Percentiles rank a stretch among this genome's conserved stretches.
Conservation (phyloP, 2,329 filamentous ascomycete species). For the Diaporthe amygdali region DNA sequence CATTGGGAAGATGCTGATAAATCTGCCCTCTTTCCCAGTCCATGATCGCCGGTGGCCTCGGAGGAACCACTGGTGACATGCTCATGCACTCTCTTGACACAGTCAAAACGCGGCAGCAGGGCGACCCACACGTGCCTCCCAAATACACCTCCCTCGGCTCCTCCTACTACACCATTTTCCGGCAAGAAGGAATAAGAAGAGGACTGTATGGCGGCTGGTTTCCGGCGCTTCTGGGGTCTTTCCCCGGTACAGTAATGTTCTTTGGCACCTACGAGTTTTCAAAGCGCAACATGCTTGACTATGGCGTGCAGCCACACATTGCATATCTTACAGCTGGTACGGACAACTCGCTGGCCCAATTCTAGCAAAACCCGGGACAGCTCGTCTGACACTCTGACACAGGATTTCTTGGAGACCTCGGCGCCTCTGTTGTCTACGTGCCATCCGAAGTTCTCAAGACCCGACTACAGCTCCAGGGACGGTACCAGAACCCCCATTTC, state of each 20-base stretch:
- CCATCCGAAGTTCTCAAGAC: slow-evolving; percentile 98
- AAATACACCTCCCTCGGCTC: slow-evolving; percentile 91
- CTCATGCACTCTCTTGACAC: slow-evolving; percentile 99
- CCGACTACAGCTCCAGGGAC: slow-evolving; percentile 91
- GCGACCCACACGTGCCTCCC: slow-evolving; percentile 89
- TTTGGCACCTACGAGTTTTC: slow-evolving; percentile 97
- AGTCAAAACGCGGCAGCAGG: slow-evolving; percentile 97
- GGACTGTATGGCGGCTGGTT: slow-evolving; percentile 94
- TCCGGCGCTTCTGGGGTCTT: slow-evolving; percentile 89
- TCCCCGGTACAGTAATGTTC: slow-evolving; percentile 92
- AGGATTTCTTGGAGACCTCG: slow-evolving; percentile 94
- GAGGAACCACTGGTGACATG: slow-evolving; percentile 93
- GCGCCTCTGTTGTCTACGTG: slow-evolving; percentile 91
- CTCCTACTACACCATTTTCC: slow-evolving; percentile 90
- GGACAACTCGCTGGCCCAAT: slow-evolving; percentile 23
- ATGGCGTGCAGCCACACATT: slow-evolving; percentile 79
- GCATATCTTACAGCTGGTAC: slow-evolving; percentile 85
- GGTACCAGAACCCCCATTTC: slow-evolving; percentile 94
- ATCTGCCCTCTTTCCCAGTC: slow-evolving; percentile 57
- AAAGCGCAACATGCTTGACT: slow-evolving; percentile 87
- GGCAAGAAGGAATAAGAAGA: slow-evolving; percentile 85
- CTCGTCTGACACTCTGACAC: neutral
- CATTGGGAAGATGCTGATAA: slow-evolving; percentile 21
- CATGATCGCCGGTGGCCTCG: slow-evolving; percentile 94
- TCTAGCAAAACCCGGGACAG: neutral